Base-by-base conservation (phyloP, 345 rosid species). In the Microcos paniculata region DNA sequence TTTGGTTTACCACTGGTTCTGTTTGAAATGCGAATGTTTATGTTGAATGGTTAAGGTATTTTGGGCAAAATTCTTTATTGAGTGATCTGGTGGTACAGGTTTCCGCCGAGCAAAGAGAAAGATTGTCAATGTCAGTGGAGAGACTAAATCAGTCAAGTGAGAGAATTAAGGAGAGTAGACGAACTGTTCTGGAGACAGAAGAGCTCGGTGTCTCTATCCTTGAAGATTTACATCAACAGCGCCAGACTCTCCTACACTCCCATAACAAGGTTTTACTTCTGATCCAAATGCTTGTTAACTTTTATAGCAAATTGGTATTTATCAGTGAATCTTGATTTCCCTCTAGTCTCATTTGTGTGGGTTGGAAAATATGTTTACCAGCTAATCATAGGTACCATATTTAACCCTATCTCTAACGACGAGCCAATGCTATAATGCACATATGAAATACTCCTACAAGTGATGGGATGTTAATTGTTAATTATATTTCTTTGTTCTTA, bases 191-290 rank as follows among this genome's bases (percentile, higher is more conserved):
- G 76, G 99, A 95, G 85, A 93, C 98, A 38, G 97, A 95, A 87
- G 97, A 91, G 79, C 87, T 91, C 18, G 97, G 96, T 65, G 88
- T 89, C 76, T 90, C 97, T 21, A 90, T 93, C 73, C 90, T 93
- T 76, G 93, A 90, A 88, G 97, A 95, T 81, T 80, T 93, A 79
- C 90, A 90, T 77, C 98, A 93, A 78, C 99, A 95, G 75, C 86
- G 96, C 52, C 93, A 95, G 75, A 87, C 99, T 64, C 96, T 93
- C 56, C 84, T 95, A 30, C 94, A 93, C 65, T 90, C 98, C 42
- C 92, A 90, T 86, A 76, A 79, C 82, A 91, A 87, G 89, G 98
- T 92, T 76, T 58, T 62, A 18, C 14, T 53, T 57, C 19, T 76
- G 42, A 12, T 15, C 65, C 6, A 62, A 35, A 26, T 48, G 35